phyloP scores from a whole-genome alignment of 345 rosid species.

The Salix suchowensis region DNA sequence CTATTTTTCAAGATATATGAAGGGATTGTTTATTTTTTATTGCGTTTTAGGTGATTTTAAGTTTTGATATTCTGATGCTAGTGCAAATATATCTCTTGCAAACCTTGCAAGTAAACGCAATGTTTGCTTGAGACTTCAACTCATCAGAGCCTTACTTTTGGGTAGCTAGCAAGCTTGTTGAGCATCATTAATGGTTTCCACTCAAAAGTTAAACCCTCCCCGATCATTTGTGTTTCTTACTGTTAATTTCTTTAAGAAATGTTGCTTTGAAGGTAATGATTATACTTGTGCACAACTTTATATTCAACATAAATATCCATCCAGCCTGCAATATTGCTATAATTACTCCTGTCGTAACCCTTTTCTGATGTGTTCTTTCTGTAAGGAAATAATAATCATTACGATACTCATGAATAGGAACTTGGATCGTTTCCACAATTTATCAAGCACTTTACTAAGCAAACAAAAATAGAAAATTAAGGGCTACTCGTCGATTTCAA shows the following conservation, averaged over 20 bases:
- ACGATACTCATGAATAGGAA: neutral
- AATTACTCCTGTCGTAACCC: conserved; percentile 14
- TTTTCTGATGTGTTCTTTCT: neutral
- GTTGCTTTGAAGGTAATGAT: neutral
- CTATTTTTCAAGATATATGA: no score
- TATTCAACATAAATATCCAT: conserved; percentile 15
- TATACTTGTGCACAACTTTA: conserved; percentile 8
- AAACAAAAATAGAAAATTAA: no score
- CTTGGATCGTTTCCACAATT: neutral
- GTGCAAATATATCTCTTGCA: no score
- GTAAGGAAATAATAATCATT: neutral
- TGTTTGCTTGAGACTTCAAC: neutral
- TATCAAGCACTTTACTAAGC: neutral
- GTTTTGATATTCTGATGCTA: no score
- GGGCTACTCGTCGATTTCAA: neutral
- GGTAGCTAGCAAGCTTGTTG: conserved; percentile 1
- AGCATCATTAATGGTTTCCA: neutral
- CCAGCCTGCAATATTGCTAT: conserved; percentile 5
- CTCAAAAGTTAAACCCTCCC: conserved; percentile 4
- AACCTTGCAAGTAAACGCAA: no score
- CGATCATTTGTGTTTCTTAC: conserved; percentile 12
- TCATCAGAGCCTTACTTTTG: neutral
- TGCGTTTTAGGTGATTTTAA: no score
- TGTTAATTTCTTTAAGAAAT: neutral
- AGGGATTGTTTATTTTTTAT: no score